phyloP scores from a whole-genome alignment of 805 yeast species.

The Barnettozyma sucrosica region DNA sequence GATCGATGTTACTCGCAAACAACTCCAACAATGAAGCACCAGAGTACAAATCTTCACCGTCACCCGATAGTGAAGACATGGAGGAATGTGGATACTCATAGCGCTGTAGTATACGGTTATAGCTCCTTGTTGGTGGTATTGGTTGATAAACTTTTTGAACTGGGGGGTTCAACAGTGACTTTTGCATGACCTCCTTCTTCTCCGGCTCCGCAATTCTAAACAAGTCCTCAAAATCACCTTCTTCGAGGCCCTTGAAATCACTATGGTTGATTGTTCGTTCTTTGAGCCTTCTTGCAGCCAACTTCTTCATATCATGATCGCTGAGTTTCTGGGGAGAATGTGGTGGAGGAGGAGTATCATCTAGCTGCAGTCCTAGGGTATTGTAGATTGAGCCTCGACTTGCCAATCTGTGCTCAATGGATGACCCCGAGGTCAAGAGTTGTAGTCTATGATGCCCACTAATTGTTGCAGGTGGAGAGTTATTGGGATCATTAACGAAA shows the following conservation, averaged over 20 bases:
- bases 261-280: constrained; percentile 13
- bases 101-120: background rate
- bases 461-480: background rate
- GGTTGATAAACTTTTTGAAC: background rate
- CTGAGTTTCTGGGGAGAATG: background rate
- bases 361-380: background rate
- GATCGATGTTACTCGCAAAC: constrained; percentile 4
- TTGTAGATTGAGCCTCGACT: background rate
- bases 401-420: constrained; percentile 4
- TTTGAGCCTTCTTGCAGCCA: constrained; percentile 5
- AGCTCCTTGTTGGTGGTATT: background rate
- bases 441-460: constrained; percentile 4
- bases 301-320: background rate
- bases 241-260: constrained; percentile 13
- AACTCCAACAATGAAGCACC: constrained; percentile 9
- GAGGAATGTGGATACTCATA: constrained; percentile 2
- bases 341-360: background rate
- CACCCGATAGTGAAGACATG: background rate
- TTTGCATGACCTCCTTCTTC: background rate
- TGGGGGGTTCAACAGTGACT: background rate
- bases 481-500: background rate
- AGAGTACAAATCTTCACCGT: constrained; percentile 2
- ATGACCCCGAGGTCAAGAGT: constrained; percentile 17
- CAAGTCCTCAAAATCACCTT: constrained; percentile 4
- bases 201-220: background rate